phyloP scores from a whole-genome alignment of 202 grass and related monocot species.

The Hordeum pubiflorum region DNA sequence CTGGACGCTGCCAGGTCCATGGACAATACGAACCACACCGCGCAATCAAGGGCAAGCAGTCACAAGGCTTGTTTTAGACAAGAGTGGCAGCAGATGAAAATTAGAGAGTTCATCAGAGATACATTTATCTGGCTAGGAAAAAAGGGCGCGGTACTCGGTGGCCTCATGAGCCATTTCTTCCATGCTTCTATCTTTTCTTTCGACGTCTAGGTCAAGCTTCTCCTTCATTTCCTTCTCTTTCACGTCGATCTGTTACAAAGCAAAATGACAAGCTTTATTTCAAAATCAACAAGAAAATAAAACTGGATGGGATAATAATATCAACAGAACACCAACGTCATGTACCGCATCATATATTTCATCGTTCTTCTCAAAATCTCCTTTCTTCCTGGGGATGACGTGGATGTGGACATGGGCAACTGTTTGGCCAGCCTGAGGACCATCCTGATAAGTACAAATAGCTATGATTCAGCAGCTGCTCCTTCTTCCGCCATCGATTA shows the following conservation, averaged over 20 bases:
- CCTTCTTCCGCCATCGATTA: background rate
- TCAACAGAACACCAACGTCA: slow-evolving; percentile 14
- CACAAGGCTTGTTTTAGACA: background rate
- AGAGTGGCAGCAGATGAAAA: background rate
- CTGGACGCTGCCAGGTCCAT: background rate
- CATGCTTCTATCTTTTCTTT: slow-evolving; percentile 63
- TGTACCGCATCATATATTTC: slow-evolving; percentile 78
- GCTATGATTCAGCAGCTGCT: slow-evolving; percentile 13
- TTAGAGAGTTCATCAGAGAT: background rate
- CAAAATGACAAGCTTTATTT: background rate
- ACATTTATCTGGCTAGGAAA: slow-evolving; percentile 31
- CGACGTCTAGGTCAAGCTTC: slow-evolving; percentile 77
- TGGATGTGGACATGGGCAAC: slow-evolving; percentile 98
- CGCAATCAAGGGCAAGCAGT: background rate
- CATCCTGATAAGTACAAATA: slow-evolving; percentile 49
- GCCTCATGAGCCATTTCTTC: slow-evolving; percentile 74
- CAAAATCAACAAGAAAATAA: background rate
- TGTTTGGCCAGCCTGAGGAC: slow-evolving; percentile 79
- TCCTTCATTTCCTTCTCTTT: slow-evolving; percentile 77
- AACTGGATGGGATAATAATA: slow-evolving; percentile 5
- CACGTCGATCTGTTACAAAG: slow-evolving; percentile 45
- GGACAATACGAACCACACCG: background rate
- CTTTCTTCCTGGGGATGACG: slow-evolving; percentile 66
- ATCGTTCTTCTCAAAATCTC: slow-evolving; percentile 91
- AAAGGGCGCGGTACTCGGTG: slow-evolving; percentile 54